Percentiles rank a stretch among this genome's conserved stretches.
phyloP scores from a whole-genome alignment of 2,329 filamentous ascomycete genomes.

The Ophiognomonia clavigignenti-juglandacearum region DNA sequence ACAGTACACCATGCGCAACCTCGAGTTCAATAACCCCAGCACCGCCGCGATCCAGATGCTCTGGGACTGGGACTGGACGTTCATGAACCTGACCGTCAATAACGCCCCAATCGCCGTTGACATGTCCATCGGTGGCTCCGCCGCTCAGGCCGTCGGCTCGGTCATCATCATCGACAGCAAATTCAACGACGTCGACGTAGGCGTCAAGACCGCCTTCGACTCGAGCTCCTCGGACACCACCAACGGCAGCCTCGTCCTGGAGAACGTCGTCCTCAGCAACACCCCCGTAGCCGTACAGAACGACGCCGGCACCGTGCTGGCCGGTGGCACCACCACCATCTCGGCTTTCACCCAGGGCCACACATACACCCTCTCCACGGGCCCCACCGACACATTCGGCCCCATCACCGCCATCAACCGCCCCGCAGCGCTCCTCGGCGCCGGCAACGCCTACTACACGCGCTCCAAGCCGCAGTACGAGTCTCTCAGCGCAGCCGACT shows the following conservation, averaged over 20 bases:
- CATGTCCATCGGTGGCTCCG: slow-evolving; percentile 45
- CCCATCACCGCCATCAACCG: slow-evolving; percentile 37
- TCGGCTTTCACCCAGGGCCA: slow-evolving; percentile 65
- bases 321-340: slow-evolving; percentile 49
- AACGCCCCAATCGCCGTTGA: slow-evolving; percentile 58
- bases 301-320: slow-evolving; percentile 42
- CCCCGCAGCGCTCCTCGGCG: slow-evolving; percentile 48
- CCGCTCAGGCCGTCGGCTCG: slow-evolving; percentile 58
- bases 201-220: slow-evolving; percentile 59
- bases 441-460: slow-evolving; percentile 46
- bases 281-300: slow-evolving; percentile 35
- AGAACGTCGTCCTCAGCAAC: slow-evolving; percentile 36
- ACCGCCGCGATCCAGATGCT: slow-evolving; percentile 40
- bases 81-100: slow-evolving; percentile 56
- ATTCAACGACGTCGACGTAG: slow-evolving; percentile 58
- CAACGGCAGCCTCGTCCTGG: slow-evolving; percentile 55
- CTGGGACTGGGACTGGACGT: slow-evolving; percentile 72
- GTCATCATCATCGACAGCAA: slow-evolving; percentile 67
- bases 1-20: slow-evolving; percentile 65
- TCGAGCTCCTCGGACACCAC: slow-evolving; percentile 31
- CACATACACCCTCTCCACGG: slow-evolving; percentile 45
- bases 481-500: slow-evolving; percentile 46
- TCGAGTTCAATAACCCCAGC: slow-evolving; percentile 57
- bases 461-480: slow-evolving; percentile 72
- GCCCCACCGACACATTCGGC: slow-evolving; percentile 42